These are phyloP conservation scores for Strigomonas galati DNA, from an alignment of 208 protist species.

Conservation along the genomic window DNA sequence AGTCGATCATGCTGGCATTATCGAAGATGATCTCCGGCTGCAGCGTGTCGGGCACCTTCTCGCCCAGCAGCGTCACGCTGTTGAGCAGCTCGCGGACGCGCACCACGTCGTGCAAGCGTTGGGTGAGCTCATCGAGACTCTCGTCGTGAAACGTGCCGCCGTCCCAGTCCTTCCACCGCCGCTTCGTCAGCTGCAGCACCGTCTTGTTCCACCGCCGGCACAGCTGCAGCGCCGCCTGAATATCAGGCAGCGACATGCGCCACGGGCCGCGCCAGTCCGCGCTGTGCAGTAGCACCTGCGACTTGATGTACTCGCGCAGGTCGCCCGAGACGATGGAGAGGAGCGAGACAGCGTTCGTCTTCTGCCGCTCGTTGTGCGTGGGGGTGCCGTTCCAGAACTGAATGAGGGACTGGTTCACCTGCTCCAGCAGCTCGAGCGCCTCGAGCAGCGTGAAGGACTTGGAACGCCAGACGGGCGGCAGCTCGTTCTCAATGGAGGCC, in stretches of 20 bases:
- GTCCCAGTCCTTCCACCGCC: constrained; percentile 78
- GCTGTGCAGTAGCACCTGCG: constrained; percentile 64
- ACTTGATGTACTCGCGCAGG: constrained; percentile 78
- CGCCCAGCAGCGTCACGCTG: constrained; percentile 31
- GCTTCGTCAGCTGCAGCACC: constrained; percentile 33
- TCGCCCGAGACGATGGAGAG: constrained; percentile 84
- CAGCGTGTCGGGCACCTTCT: constrained; percentile 45
- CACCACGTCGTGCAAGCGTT: constrained; percentile 61
- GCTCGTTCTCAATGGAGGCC: constrained; percentile 60
- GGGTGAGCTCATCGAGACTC: constrained; percentile 55
- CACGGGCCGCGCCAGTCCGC: constrained; percentile 77
- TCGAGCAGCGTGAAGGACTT: constrained; percentile 77
- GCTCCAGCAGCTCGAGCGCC: constrained; percentile 63
- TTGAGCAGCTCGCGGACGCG: constrained; percentile 64
- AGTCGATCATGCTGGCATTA: constrained; percentile 58
- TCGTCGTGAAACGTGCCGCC: constrained; percentile 70
- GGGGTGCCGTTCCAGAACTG: constrained; percentile 60
- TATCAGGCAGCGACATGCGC: constrained; percentile 57
- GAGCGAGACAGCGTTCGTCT: constrained; percentile 69
- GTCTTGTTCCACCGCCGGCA: constrained; percentile 71
- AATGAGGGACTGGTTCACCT: constrained; percentile 52
- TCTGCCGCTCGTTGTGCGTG: constrained; percentile 53
- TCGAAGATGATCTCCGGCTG: constrained; percentile 78
- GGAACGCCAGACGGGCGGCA: constrained; percentile 77
- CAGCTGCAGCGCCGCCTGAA: constrained; percentile 49